Base-by-base conservation (phyloP, 2,329 filamentous ascomycete genomes). In the Mycocentrospora acerina region DNA sequence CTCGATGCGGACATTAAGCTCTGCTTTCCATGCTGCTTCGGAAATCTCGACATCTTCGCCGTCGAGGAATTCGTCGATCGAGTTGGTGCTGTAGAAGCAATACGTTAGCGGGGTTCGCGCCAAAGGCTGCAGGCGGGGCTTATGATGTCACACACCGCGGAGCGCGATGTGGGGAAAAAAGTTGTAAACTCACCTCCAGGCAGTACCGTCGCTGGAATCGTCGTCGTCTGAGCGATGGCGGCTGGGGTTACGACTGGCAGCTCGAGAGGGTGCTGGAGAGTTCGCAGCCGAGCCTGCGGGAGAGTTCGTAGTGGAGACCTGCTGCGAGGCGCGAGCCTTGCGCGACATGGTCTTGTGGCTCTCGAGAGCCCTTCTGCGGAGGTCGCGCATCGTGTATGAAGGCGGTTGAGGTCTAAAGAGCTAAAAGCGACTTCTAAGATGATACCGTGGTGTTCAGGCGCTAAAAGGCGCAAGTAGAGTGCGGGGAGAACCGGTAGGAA, bases 331-430 rank as follows among this genome's bases (percentile, higher is more conserved):
- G 44, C 75, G 77, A 15, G 83, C 82, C 66, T 88, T 88, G 56
- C 76, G 78, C 31, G 85, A 88, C 24, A 81, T 69, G 12, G 84
- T 89, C 72, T 89, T 89, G 62, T 80, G 79, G 70, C 80, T 82
- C 68, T 85, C 82, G 42, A 88, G 79, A 34, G 81, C 83, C 66
- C 85, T 83, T 60, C 85, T 83, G 53, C 82, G 68, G 32, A 76
- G 67, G 38, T 85, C 81, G 59, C 77, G 80, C 81, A 85, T 85
- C 30, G 36, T 56, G 46, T 13, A 35, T 9, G 17, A 5, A 22
- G 5, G 19, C 19, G 19, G 9, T 6, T 6, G 9, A 22, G 5
- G 9, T 22, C 9, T 9, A 9, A 22, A 9, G 19, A 9, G 5
- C 19, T 5, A 22, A 22, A 22, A 22, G 19, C 19, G n/a, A 6